A percentile compares a stretch with the other conserved stretches of the same genome.
Conservation (phyloP, 2,329 filamentous ascomycete species). For the Exophiala oligosperma region DNA sequence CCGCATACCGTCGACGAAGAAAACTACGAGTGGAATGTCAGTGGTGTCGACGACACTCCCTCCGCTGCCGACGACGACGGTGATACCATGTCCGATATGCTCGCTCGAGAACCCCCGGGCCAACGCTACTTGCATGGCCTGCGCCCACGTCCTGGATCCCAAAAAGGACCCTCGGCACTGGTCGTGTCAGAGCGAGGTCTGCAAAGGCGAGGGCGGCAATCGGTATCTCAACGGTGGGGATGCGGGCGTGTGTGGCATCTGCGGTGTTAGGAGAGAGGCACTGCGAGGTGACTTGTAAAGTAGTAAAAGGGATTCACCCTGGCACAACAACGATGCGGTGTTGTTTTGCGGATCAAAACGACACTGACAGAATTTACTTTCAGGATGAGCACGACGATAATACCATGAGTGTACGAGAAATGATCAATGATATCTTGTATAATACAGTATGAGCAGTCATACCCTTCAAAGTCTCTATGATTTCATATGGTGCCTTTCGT, state of each 20-base stretch:
- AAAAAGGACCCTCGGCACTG: conserved; percentile 59
- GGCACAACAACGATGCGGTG: too few relatives aligned
- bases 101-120: conserved; percentile 61
- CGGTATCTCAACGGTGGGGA: conserved; percentile 69
- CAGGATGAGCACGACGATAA: not conserved
- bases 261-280: conserved; percentile 48
- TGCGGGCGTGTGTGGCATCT: conserved; percentile 69
- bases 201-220: conserved; percentile 46
- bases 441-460: not conserved
- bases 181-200: conserved; percentile 60
- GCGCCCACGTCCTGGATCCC: conserved; percentile 67
- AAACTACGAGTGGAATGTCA: not conserved
- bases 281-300: too few relatives aligned
- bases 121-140: conserved; percentile 64
- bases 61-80: not conserved
- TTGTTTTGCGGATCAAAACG: too few relatives aligned
- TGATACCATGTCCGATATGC: conserved; percentile 60
- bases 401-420: not conserved
- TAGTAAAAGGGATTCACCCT: too few relatives aligned
- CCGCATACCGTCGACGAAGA: not conserved
- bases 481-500: not conserved
- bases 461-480: not conserved
- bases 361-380: too few relatives aligned
- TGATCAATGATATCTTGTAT: not conserved
- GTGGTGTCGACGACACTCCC: conserved; percentile 1